phyloP scores from a whole-genome alignment of 768 basidiomycete genomes.

The Neoboletus subvelutipes region DNA sequence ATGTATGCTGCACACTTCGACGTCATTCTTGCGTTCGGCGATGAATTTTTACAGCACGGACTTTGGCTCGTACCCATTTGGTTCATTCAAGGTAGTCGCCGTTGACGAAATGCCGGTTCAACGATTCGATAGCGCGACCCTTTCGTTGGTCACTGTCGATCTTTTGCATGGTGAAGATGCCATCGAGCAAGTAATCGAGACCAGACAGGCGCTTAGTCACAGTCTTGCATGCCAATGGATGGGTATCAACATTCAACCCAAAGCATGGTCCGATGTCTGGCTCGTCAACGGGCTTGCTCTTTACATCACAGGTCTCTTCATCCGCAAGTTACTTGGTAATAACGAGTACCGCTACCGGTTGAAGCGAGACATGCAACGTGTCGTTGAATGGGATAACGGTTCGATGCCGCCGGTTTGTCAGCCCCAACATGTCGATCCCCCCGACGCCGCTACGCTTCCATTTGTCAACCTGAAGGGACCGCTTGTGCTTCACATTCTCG shows the following conservation, averaged over 20 bases:
- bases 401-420: constrained; percentile 92
- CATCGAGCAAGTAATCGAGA: constrained; percentile 92
- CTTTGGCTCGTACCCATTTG: constrained; percentile 94
- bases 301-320: constrained; percentile 86
- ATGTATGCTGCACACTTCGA: constrained; percentile 63
- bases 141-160: constrained; percentile 78
- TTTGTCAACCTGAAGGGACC: constrained; percentile 96
- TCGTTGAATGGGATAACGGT: constrained; percentile 84
- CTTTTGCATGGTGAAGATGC: constrained; percentile 84
- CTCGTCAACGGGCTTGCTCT: constrained; percentile 92
- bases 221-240: constrained; percentile 95
- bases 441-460: constrained; percentile 71
- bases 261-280: constrained; percentile 93
- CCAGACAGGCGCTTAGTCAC: constrained; percentile 81
- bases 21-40: constrained; percentile 76
- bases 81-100: constrained; percentile 91
- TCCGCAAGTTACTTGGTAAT: constrained; percentile 85
- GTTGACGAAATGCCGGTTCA: constrained; percentile 84
- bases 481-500: constrained; percentile 93
- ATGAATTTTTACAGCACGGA: constrained; percentile 92
- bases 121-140: constrained; percentile 81
- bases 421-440: constrained; percentile 81
- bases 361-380: constrained; percentile 95
- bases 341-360: constrained; percentile 96
- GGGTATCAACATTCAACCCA: constrained; percentile 93